Conservation (phyloP, 805 yeast genomes). For the Yamadazyma kitorensis region DNA sequence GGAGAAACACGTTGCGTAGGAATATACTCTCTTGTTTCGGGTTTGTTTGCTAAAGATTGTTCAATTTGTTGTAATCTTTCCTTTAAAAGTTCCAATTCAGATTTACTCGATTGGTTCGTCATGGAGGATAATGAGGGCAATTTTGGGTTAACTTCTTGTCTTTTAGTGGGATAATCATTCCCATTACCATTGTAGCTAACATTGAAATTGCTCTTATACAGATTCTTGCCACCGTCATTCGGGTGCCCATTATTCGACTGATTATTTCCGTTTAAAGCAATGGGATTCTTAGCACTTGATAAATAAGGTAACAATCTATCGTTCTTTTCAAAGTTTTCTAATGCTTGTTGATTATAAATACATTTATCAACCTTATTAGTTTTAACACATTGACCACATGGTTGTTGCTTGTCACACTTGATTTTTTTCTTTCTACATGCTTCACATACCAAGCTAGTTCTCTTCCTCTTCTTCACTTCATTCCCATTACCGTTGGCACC, state of each 20-base stretch:
- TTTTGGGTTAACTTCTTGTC: neutral
- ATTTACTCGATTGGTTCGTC: conserved; percentile 1
- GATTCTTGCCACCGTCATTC: too few relatives aligned
- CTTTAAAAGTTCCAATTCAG: conserved; percentile 18
- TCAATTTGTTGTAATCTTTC: conserved; percentile 19
- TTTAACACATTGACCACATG: conserved; percentile 32
- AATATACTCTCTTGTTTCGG: too few relatives aligned
- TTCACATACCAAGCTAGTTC: conserved; percentile 37
- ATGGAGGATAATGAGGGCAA: neutral
- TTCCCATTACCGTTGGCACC: too few relatives aligned
- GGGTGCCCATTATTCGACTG: too few relatives aligned
- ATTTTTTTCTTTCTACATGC: conserved; percentile 33
- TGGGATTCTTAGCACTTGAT: conserved; percentile 13
- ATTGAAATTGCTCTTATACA: neutral
- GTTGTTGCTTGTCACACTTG: conserved; percentile 35
- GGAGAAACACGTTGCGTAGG: too few relatives aligned
- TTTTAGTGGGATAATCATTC: neutral
- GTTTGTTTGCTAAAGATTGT: neutral
- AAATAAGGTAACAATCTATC: conserved; percentile 8
- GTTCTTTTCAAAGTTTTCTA: conserved; percentile 1
- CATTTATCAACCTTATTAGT: conserved; percentile 18
- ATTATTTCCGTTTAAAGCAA: conserved; percentile 2
- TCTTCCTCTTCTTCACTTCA: conserved; percentile 23
- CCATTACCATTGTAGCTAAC: neutral
- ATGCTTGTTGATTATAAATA: conserved; percentile 13